These are phyloP conservation scores for Epichloe aotearoae DNA, from an alignment of 2,329 filamentous ascomycete species.

Conservation along the genomic window DNA sequence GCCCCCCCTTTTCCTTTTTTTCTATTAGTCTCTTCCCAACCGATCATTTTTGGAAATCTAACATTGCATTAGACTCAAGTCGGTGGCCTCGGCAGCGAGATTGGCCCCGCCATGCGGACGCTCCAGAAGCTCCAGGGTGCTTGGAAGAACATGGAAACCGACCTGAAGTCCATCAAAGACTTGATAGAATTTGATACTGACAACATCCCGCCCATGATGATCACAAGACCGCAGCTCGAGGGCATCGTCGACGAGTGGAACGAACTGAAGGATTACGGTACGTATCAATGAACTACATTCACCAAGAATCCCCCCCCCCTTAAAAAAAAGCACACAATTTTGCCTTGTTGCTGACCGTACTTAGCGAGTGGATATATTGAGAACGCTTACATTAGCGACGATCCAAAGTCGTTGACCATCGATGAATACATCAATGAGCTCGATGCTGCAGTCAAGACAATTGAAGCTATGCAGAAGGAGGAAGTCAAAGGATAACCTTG, in stretches of 20 bases:
- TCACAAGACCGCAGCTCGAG: neutral
- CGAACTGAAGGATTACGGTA: neutral
- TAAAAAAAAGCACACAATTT: neutral
- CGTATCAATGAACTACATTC: neutral
- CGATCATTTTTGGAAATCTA: neutral
- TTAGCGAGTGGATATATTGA: neutral
- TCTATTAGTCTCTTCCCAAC: no score
- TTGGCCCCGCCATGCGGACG: neutral
- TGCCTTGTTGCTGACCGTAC: neutral
- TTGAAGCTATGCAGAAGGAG: neutral
- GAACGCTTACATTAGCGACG: neutral
- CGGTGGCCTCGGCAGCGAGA: neutral
- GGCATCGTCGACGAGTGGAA: conserved; percentile 1
- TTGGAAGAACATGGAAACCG: conserved; percentile 1
- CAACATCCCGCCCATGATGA: conserved; percentile 1
- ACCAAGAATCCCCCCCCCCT: no score
- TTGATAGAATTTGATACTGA: neutral
- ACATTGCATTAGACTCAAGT: neutral
- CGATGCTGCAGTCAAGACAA: neutral
- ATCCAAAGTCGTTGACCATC: neutral
- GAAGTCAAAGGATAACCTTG: neutral
- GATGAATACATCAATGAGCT: neutral
- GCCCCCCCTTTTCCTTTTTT: no score
- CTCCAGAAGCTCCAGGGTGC: neutral
- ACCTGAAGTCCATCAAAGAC: neutral